Conservation (phyloP, 306 rosid species). For the Castanopsis chinensis region DNA sequence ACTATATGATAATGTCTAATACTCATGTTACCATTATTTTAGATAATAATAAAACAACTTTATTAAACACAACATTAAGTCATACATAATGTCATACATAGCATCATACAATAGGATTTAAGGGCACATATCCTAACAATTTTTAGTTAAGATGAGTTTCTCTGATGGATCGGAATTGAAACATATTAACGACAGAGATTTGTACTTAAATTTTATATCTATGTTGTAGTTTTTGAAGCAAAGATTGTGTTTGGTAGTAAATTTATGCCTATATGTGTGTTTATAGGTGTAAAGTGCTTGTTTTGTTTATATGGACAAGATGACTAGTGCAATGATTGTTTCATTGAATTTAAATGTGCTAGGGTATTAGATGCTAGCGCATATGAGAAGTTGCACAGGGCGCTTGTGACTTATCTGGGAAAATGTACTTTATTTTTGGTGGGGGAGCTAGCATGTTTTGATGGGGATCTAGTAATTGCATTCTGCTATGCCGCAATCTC, state of each 20-base stretch:
- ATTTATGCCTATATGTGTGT: not conserved
- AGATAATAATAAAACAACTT: too few species aligned
- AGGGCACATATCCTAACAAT: too few species aligned
- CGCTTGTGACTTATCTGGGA: conserved; percentile 48
- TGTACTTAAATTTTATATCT: not conserved
- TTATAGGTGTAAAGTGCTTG: not conserved
- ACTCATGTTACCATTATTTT: too few species aligned
- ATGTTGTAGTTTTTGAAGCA: not conserved
- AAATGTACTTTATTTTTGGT: conserved; percentile 53
- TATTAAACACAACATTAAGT: too few species aligned
- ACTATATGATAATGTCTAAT: too few species aligned
- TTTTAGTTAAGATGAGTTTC: not conserved
- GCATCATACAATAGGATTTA: too few species aligned
- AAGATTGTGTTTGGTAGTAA: not conserved
- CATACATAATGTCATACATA: too few species aligned
- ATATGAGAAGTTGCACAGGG: conserved; percentile 55
- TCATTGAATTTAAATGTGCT: conserved; percentile 20
- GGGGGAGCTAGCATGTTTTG: conserved; percentile 34
- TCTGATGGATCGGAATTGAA: not conserved
- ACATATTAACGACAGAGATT: not conserved
- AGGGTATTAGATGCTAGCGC: conserved; percentile 61
- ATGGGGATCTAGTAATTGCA: conserved; percentile 28
- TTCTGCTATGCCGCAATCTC: conserved; percentile 46
- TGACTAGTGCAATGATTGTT: not conserved
- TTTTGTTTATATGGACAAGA: conserved; percentile 1